Conservation (phyloP, 1,284 basidiomycete genomes). For the Anthracocystis panici-leucophaei region DNA sequence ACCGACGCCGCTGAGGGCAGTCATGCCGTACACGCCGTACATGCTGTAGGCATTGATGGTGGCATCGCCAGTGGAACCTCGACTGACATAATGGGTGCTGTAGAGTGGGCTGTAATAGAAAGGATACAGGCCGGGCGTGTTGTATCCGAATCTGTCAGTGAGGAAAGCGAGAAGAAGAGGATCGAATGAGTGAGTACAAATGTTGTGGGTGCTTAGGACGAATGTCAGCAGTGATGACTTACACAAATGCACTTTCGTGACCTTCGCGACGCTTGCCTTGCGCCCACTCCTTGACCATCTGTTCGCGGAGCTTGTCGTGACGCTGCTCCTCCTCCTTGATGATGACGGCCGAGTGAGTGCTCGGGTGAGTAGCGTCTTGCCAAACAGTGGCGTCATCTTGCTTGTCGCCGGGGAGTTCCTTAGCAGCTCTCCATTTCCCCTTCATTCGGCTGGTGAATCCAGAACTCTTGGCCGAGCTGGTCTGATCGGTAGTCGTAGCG, state of each 20-base stretch:
- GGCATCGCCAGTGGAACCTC: slow-evolving; percentile 26
- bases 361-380: slow-evolving; percentile 52
- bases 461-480: slow-evolving; percentile 12
- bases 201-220: neutral
- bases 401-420: slow-evolving; percentile 36
- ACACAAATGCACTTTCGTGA: slow-evolving; percentile 49
- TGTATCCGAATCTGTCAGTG: slow-evolving; percentile 34
- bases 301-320: slow-evolving; percentile 33
- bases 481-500: neutral
- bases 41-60: slow-evolving; percentile 32
- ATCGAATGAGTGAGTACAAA: neutral
- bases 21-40: slow-evolving; percentile 37
- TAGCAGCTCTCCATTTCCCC: slow-evolving; percentile 44
- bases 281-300: slow-evolving; percentile 41
- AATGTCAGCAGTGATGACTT: slow-evolving; percentile 10
- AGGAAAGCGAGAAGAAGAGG: neutral
- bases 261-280: slow-evolving; percentile 46
- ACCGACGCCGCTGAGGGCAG: slow-evolving; percentile 25
- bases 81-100: slow-evolving; percentile 25
- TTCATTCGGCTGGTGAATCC: slow-evolving; percentile 34
- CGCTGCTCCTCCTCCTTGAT: slow-evolving; percentile 37
- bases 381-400: slow-evolving; percentile 20
- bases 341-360: slow-evolving; percentile 47
- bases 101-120: slow-evolving; percentile 44
- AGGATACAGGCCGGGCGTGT: slow-evolving; percentile 44